Conservation (phyloP, 2,329 filamentous ascomycete species). For the Penicillium sp. region DNA sequence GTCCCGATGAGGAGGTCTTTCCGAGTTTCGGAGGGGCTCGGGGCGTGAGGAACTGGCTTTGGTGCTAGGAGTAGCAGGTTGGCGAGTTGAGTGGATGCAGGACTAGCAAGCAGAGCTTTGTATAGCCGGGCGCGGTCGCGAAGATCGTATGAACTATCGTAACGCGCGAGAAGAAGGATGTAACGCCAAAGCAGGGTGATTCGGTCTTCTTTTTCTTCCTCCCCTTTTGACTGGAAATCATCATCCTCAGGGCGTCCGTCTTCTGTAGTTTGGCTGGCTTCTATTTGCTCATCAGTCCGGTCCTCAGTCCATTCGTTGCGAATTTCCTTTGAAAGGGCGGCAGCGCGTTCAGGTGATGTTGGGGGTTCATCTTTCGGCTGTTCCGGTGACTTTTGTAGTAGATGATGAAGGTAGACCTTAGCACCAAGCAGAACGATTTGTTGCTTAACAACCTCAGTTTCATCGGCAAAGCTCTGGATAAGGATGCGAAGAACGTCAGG, state of each 20-base stretch:
- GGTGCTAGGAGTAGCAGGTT: constrained; percentile 87
- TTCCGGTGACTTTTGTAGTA: constrained; percentile 54
- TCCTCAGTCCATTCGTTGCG: constrained; percentile 35
- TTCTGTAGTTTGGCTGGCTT: constrained; percentile 28
- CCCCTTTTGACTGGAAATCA: constrained; percentile 21
- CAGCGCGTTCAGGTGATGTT: constrained; percentile 18
- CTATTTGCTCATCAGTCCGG: constrained; percentile 21
- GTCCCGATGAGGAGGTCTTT: constrained; percentile 78
- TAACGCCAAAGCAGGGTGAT: constrained; percentile 81
- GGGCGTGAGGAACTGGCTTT: constrained; percentile 87
- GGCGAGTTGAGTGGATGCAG: constrained; percentile 74
- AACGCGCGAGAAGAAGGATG: constrained; percentile 77
- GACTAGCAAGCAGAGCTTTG: constrained; percentile 74
- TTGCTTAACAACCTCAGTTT: constrained; percentile 80
- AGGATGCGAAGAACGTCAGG: constrained; percentile 88
- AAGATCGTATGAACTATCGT: constrained; percentile 92
- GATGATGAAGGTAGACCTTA: constrained; percentile 91
- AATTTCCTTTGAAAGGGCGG: constrained; percentile 25
- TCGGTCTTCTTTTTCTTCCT: constrained; percentile 52
- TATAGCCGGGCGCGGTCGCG: constrained; percentile 89
- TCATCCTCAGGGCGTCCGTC: constrained; percentile 29
- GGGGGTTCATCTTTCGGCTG: constrained; percentile 15
- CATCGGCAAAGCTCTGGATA: constrained; percentile 76
- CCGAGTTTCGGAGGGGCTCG: constrained; percentile 81
- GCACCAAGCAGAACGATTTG: constrained; percentile 90